Conservation (phyloP, 495 filamentous ascomycete genomes). For the Aspergillus coremiiformis region DNA sequence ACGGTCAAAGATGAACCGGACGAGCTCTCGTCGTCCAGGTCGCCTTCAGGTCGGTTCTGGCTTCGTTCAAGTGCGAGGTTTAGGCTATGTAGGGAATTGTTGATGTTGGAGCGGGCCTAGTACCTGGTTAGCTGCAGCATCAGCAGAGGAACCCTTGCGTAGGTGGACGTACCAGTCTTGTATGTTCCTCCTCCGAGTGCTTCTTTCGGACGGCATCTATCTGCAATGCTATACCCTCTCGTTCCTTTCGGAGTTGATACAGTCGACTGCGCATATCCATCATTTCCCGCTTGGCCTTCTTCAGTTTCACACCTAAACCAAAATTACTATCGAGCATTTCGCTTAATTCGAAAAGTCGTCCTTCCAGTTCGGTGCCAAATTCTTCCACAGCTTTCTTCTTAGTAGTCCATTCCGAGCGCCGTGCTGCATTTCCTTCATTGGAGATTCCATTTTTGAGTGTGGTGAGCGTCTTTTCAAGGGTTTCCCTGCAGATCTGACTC, state of each 20-base stretch:
- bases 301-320: conserved; percentile 53
- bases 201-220: conserved; percentile 62
- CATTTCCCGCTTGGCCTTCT: conserved; percentile 57
- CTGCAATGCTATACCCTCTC: conserved; percentile 57
- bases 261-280: conserved; percentile 56
- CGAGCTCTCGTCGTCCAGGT: background rate
- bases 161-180: conserved; percentile 26
- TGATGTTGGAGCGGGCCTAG: conserved; percentile 36
- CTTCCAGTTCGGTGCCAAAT: conserved; percentile 60
- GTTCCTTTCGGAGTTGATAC: conserved; percentile 53
- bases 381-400: conserved; percentile 59
- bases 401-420: conserved; percentile 47
- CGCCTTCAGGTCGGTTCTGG: conserved; percentile 19
- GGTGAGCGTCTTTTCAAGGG: conserved; percentile 46
- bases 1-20: conserved; percentile 17
- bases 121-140: background rate
- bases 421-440: conserved; percentile 29
- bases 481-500: conserved; percentile 61
- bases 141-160: background rate
- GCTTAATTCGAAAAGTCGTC: conserved; percentile 48
- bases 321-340: conserved; percentile 57
- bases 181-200: conserved; percentile 40
- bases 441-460: conserved; percentile 33
- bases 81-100: conserved; percentile 39
- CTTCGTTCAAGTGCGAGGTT: conserved; percentile 41